Percentiles rank a stretch among this genome's conserved stretches.
Conservation (phyloP, 2,329 filamentous ascomycete species). For the Pseudocercospora fijiensis region DNA sequence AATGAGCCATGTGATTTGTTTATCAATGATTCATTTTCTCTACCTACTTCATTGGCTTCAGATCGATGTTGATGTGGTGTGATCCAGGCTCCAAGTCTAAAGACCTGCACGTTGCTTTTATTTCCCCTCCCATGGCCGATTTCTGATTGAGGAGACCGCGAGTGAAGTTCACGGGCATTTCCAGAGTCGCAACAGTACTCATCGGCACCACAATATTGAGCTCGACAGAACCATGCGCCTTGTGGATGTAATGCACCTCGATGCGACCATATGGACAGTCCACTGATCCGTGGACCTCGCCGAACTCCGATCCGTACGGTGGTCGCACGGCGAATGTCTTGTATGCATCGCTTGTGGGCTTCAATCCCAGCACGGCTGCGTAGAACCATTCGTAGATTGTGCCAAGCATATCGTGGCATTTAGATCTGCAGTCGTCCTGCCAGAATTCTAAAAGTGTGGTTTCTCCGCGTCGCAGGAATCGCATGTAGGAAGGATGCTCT, state of each 20-base stretch:
- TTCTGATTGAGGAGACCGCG: not conserved
- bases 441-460: slow-evolving; percentile 48
- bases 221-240: not conserved
- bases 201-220: slow-evolving; percentile 6
- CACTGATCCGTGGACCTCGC: slow-evolving; percentile 40
- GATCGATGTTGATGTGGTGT: not conserved
- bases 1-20: too few species aligned
- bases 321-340: slow-evolving; percentile 44
- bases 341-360: slow-evolving; percentile 43
- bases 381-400: slow-evolving; percentile 54
- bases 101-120: not conserved
- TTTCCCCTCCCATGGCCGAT: not conserved
- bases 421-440: slow-evolving; percentile 47
- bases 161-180: not conserved
- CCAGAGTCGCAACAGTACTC: slow-evolving; percentile 1
- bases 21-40: not conserved
- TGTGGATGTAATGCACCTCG: slow-evolving; percentile 20
- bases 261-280: slow-evolving; percentile 45
- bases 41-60: not conserved
- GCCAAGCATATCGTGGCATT: slow-evolving; percentile 51
- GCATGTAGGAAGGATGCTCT: slow-evolving; percentile 52
- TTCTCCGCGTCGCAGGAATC: slow-evolving; percentile 48
- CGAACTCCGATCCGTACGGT: slow-evolving; percentile 45
- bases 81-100: not conserved
- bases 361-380: slow-evolving; percentile 43